Conservation (phyloP, 306 rosid species). For the Chamaecrista fasciculata region DNA sequence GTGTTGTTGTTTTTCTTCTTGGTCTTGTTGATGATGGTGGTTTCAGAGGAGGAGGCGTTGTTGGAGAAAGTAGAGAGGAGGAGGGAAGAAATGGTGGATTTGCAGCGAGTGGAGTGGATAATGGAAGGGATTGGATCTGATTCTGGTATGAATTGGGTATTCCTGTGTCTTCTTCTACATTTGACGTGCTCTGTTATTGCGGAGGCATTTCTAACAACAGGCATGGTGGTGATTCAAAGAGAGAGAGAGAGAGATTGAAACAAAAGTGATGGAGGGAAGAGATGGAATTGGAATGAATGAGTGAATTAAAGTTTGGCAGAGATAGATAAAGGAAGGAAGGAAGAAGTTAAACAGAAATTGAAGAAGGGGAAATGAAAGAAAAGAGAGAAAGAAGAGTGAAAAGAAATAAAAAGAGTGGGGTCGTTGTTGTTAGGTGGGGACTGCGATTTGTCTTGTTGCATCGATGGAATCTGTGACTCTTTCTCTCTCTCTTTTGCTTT, state of each 20-base stretch:
- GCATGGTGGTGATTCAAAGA: conserved; percentile 52
- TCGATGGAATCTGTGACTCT: conserved; percentile 50
- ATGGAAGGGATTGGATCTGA: conserved; percentile 52
- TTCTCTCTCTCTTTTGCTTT: conserved; percentile 59
- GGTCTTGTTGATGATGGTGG: conserved; percentile 54
- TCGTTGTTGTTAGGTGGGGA: conserved; percentile 65
- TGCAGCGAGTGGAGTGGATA: conserved; percentile 64
- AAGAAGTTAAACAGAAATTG: too few relatives aligned
- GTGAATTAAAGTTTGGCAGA: too few relatives aligned
- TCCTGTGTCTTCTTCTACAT: conserved; percentile 74
- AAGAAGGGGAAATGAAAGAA: too few relatives aligned
- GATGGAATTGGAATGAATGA: conserved; percentile 3
- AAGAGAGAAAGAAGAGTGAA: conserved; percentile 10
- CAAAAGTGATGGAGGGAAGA: conserved; percentile 1
- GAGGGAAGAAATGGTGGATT: conserved; percentile 78
- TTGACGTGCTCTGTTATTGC: conserved; percentile 44
- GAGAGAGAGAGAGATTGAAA: conserved; percentile 23
- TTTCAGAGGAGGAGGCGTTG: conserved; percentile 40
- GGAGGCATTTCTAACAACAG: conserved; percentile 43
- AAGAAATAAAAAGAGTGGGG: conserved; percentile 12
- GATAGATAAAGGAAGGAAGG: too few relatives aligned
- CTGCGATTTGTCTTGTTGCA: conserved; percentile 59
- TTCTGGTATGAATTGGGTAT: conserved; percentile 58
- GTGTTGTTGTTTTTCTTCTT: conserved; percentile 55
- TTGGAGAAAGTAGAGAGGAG: conserved; percentile 64